Percentiles rank a stretch among this genome's conserved stretches.
Evolutionary conservation across 805 yeast species (phyloP).

Genomic region (Metschnikowia chrysomelidarum): DNA sequence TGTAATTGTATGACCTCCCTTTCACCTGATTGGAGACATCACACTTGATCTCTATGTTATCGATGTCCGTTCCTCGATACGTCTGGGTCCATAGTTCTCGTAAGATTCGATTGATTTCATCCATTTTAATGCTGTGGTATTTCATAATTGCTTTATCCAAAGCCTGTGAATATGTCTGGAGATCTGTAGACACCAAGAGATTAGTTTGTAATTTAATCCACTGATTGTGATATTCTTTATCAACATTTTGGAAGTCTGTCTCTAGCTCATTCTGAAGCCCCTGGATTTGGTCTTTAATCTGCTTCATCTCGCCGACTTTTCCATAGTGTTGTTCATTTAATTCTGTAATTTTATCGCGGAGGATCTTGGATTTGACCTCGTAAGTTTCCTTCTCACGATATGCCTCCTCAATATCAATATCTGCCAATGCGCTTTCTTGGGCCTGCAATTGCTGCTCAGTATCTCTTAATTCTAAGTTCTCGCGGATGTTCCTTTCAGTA

Average conservation of each 20-base stretch:
- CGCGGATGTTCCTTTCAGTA: slow-evolving; percentile 60
- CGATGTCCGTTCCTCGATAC: slow-evolving; percentile 93
- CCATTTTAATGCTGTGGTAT: slow-evolving; percentile 88
- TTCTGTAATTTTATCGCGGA: slow-evolving; percentile 50
- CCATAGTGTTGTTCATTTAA: slow-evolving; percentile 68
- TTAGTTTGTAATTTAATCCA: slow-evolving; percentile 77
- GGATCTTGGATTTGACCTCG: slow-evolving; percentile 51
- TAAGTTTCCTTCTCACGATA: slow-evolving; percentile 59
- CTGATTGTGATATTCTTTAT: slow-evolving; percentile 60
- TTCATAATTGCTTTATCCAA: slow-evolving; percentile 92
- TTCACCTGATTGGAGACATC: slow-evolving; percentile 58
- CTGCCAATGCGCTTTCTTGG: slow-evolving; percentile 39
- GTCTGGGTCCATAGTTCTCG: slow-evolving; percentile 94
- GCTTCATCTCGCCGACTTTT: slow-evolving; percentile 81
- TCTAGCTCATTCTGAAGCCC: slow-evolving; percentile 56
- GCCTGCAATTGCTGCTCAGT: slow-evolving; percentile 38
- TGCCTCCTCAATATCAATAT: slow-evolving; percentile 56
- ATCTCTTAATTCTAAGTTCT: slow-evolving; percentile 59
- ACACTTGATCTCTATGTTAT: slow-evolving; percentile 79
- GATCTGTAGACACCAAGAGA: slow-evolving; percentile 72
- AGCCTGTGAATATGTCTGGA: slow-evolving; percentile 78
- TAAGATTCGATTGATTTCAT: slow-evolving; percentile 80
- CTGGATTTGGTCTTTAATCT: slow-evolving; percentile 68
- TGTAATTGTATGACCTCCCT: slow-evolving; percentile 76
- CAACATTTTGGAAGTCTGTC: slow-evolving; percentile 70